Evolutionary conservation across 2,329 filamentous ascomycete genomes (phyloP).

Genomic region (Pseudogymnoascus sp.): DNA sequence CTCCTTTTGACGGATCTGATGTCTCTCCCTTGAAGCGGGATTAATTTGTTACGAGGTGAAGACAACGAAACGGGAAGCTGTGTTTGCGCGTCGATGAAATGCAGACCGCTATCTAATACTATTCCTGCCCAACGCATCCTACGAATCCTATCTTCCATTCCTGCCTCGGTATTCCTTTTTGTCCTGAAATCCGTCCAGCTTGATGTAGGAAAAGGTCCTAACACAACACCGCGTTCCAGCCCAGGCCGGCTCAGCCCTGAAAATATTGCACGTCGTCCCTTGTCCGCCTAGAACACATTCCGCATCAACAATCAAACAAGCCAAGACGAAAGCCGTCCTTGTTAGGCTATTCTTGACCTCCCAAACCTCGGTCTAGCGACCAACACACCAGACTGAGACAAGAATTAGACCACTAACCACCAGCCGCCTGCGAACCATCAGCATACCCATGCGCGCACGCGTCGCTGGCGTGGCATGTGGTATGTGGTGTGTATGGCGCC

Average conservation of each 20-base stretch:
- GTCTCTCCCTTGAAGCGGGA: neutral
- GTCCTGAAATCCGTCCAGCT: neutral
- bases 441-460: neutral
- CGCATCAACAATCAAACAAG: neutral
- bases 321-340: neutral
- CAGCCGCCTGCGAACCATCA: neutral
- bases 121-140: neutral
- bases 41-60: neutral
- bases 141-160: neutral
- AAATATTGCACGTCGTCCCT: neutral
- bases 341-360: neutral
- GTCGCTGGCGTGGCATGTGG: neutral
- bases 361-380: slow-evolving; percentile 2
- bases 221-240: neutral
- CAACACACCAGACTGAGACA: neutral
- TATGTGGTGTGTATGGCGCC: neutral
- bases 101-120: neutral
- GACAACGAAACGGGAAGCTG: neutral
- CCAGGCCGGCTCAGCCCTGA: neutral
- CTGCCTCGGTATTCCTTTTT: neutral
- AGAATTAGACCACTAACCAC: neutral
- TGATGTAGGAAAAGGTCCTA: neutral
- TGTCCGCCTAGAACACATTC: neutral
- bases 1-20: neutral
- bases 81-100: neutral